Evolutionary conservation across 2,329 filamentous ascomycete species (phyloP).

Genomic region (Venturia carpophila): DNA sequence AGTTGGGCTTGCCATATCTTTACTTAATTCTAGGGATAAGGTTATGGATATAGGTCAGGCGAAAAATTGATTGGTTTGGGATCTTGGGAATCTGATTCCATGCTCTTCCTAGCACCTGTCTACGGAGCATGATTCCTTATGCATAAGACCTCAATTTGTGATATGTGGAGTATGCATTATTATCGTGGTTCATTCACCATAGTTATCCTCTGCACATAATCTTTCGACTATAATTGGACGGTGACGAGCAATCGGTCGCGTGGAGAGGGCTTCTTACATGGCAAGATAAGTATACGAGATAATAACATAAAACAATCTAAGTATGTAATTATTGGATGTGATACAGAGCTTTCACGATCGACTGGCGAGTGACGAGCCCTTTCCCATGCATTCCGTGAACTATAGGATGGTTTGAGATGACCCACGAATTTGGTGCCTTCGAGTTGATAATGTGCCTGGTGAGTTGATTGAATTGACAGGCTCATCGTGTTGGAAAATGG

Average conservation of each 20-base stretch:
- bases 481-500: too few relatives aligned
- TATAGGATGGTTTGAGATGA: background rate
- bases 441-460: too few relatives aligned
- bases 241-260: too few relatives aligned
- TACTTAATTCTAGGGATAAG: background rate
- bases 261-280: too few relatives aligned
- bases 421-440: background rate
- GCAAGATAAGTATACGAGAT: background rate
- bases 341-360: too few relatives aligned
- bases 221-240: too few relatives aligned
- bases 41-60: background rate
- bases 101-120: background rate
- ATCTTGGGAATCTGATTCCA: background rate
- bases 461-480: too few relatives aligned
- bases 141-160: background rate
- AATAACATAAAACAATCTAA: background rate
- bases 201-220: too few relatives aligned
- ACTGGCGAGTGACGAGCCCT: too few relatives aligned
- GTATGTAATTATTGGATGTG: background rate
- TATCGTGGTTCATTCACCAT: too few relatives aligned
- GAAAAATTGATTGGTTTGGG: background rate
- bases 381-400: too few relatives aligned
- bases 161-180: too few relatives aligned
- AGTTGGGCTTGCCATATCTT: background rate
- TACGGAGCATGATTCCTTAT: background rate